Evolutionary conservation across 139 green algal species (phyloP).

Genomic region (Penium margaritaceum): DNA sequence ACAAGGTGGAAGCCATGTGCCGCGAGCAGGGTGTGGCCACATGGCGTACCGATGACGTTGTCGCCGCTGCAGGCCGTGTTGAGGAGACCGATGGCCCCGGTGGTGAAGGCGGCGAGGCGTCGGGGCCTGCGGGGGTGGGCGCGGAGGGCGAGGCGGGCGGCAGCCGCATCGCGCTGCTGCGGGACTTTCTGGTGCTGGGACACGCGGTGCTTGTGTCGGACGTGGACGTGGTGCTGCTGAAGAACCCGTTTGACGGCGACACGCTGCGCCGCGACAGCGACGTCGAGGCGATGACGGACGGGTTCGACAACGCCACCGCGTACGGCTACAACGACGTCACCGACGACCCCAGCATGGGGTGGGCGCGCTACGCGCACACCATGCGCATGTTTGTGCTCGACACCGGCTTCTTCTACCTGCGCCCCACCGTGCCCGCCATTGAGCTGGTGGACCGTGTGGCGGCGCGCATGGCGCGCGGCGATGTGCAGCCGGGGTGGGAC

Average conservation of each 20-base stretch:
- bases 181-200: conserved; percentile 77
- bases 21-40: conserved; percentile 31
- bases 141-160: conserved; percentile 42
- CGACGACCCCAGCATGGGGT: conserved; percentile 84
- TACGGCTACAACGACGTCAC: conserved; percentile 81
- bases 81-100: too few relatives aligned
- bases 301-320: conserved; percentile 70
- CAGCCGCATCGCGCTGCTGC: conserved; percentile 55
- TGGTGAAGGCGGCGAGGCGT: too few relatives aligned
- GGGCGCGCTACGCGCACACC: conserved; percentile 65
- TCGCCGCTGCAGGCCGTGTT: too few relatives aligned
- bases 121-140: too few relatives aligned
- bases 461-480: conserved; percentile 33
- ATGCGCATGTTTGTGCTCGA: conserved; percentile 53
- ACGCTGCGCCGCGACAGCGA: conserved; percentile 46
- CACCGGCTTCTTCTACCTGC: conserved; percentile 47
- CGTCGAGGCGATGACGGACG: conserved; percentile 67
- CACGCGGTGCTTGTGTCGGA: conserved; percentile 85
- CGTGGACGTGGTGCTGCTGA: conserved; percentile 80
- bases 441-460: conserved; percentile 35
- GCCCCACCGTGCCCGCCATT: conserved; percentile 30
- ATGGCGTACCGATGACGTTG: conserved; percentile 15
- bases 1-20: conserved; percentile 53
- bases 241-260: conserved; percentile 49
- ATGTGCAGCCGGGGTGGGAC: conserved; percentile 51